Percentiles rank a stretch among this genome's conserved stretches.
Conservation (phyloP, 2,329 filamentous ascomycete genomes). For the Hypoxylon sp. region DNA sequence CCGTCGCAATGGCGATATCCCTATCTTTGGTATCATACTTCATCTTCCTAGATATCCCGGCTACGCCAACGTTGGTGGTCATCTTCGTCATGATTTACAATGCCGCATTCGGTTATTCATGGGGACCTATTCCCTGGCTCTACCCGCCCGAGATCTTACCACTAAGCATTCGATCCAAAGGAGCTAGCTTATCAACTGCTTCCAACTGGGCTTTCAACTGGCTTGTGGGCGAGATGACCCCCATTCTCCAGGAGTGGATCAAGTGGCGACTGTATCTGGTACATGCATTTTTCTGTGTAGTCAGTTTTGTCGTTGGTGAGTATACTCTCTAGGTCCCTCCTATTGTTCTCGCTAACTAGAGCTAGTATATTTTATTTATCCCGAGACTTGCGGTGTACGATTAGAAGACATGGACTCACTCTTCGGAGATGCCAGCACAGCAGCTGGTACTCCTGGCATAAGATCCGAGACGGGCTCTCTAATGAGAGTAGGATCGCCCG, state of each 20-base stretch:
- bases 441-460: conserved; percentile 81
- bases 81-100: conserved; percentile 99
- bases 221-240: conserved; percentile 95
- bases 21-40: conserved; percentile 95
- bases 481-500: conserved; percentile 82
- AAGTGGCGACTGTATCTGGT: conserved; percentile 94
- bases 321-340: conserved; percentile 43
- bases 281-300: conserved; percentile 96
- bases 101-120: conserved; percentile 92
- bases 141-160: conserved; percentile 99
- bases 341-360: conserved; percentile 39
- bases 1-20: conserved; percentile 89
- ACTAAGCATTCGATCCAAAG: conserved; percentile 95
- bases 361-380: conserved; percentile 95
- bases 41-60: conserved; percentile 84
- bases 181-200: conserved; percentile 94
- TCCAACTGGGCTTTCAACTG: conserved; percentile 99
- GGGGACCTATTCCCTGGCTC: conserved; percentile 98
- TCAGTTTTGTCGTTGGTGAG: conserved; percentile 96
- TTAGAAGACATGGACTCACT: conserved; percentile 96
- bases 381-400: conserved; percentile 94
- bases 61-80: conserved; percentile 88
- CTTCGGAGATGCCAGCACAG: conserved; percentile 92
- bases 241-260: conserved; percentile 91
- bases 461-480: conserved; percentile 85